Evolutionary conservation across 805 yeast species (phyloP).

Genomic region (Candida vartiovaarae): DNA sequence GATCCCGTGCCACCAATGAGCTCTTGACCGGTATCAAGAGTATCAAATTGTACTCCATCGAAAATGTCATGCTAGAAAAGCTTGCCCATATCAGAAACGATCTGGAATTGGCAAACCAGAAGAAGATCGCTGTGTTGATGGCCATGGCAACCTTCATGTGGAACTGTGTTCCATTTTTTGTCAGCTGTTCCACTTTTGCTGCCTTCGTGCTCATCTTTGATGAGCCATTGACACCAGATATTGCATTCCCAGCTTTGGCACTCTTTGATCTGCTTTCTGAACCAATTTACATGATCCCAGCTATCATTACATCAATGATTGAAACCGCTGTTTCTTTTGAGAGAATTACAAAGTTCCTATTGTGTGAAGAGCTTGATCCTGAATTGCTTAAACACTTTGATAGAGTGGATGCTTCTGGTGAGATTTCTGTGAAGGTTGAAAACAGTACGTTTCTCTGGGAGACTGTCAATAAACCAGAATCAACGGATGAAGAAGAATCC

Average conservation of each 20-base stretch:
- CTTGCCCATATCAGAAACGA: conserved; percentile 49
- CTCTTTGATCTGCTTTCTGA: conserved; percentile 82
- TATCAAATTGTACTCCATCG: conserved; percentile 67
- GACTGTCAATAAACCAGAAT: conserved; percentile 46
- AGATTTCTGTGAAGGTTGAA: conserved; percentile 55
- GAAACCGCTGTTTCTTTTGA: conserved; percentile 82
- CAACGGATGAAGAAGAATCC: too few relatives aligned
- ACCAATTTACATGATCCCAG: conserved; percentile 91
- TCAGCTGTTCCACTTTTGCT: conserved; percentile 54
- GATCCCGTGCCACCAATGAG: conserved; percentile 56
- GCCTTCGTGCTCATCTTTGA: conserved; percentile 38
- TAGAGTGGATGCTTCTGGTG: conserved; percentile 49
- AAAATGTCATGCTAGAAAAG: conserved; percentile 50
- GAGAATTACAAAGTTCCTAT: conserved; percentile 68
- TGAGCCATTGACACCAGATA: conserved; percentile 74
- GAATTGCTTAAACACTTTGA: conserved; percentile 56
- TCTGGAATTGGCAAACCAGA: conserved; percentile 45
- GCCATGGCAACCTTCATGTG: conserved; percentile 49
- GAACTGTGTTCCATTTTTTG: conserved; percentile 59
- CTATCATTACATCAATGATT: conserved; percentile 78
- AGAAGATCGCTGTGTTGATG: conserved; percentile 40
- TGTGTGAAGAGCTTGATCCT: conserved; percentile 73
- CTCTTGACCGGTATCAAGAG: conserved; percentile 53
- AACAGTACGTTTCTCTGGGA: conserved; percentile 77
- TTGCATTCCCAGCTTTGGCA: conserved; percentile 87